phyloP scores from a whole-genome alignment of 106 monocot species.

The Ottelia alismoides region DNA sequence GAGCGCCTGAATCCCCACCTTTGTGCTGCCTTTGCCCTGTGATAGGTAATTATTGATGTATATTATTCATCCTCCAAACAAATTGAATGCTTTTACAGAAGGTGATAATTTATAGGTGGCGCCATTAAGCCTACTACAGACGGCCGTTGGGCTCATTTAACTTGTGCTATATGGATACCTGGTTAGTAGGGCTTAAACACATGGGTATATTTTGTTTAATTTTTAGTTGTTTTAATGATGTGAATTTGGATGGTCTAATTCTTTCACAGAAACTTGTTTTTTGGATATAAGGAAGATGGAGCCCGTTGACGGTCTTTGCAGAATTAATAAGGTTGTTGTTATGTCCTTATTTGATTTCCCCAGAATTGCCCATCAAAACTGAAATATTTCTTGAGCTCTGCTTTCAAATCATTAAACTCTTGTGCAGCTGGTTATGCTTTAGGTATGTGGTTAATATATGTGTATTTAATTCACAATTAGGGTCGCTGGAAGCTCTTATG shows the following conservation, averaged over 20 bases:
- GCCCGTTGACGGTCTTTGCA: slow-evolving; percentile 86
- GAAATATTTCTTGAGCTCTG: no score
- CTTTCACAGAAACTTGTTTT: slow-evolving; percentile 78
- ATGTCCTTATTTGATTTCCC: no score
- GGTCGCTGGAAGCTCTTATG: slow-evolving; percentile 49
- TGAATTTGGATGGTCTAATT: background rate
- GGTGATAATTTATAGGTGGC: slow-evolving; percentile 90
- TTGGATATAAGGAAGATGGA: slow-evolving; percentile 92
- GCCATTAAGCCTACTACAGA: slow-evolving; percentile 97
- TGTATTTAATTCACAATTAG: no score
- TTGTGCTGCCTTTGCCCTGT: slow-evolving; percentile 91
- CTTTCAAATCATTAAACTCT: no score
- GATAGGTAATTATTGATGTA: slow-evolving; percentile 40
- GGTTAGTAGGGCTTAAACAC: slow-evolving; percentile 62
- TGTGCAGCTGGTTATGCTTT: no score
- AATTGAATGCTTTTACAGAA: no score
- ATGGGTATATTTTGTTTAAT: no score
- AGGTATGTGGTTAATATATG: no score
- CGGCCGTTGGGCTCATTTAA: slow-evolving; percentile 95
- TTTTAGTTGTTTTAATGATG: no score
- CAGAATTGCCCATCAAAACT: no score
- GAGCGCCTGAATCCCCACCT: slow-evolving; percentile 66
- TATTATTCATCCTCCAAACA: no score
- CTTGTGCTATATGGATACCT: slow-evolving; percentile 99
- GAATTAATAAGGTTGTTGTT: slow-evolving; percentile 71